Conservation (phyloP, 1,284 basidiomycete species). For the Puccinia triticina region DNA sequence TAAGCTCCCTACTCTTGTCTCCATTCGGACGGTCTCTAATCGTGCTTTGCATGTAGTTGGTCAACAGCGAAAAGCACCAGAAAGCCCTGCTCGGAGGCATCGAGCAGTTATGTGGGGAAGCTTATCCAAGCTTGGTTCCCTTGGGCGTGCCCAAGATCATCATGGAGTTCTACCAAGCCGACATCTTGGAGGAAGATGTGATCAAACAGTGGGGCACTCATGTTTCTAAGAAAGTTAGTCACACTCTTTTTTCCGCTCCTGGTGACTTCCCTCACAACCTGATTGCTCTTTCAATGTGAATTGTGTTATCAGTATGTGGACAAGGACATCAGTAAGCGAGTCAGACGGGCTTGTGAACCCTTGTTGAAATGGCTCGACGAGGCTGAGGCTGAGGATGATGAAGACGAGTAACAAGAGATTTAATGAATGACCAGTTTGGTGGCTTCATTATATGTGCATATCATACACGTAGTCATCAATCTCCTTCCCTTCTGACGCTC, state of each 20-base stretch:
- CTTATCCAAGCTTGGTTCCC: constrained; percentile 68
- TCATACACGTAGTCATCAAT: too few relatives aligned
- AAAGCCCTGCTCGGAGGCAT: constrained; percentile 88
- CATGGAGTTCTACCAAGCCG: constrained; percentile 91
- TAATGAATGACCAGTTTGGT: too few relatives aligned
- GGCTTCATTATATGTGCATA: too few relatives aligned
- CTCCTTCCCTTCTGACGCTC: too few relatives aligned
- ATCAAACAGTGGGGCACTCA: constrained; percentile 93
- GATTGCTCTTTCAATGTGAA: too few relatives aligned
- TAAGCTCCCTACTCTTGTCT: constrained; percentile 59
- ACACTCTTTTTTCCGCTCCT: neutral
- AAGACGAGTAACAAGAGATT: constrained; percentile 2
- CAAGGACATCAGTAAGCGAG: constrained; percentile 91
- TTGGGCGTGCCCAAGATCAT: constrained; percentile 79
- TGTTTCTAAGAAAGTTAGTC: constrained; percentile 74
- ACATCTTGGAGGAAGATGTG: constrained; percentile 89
- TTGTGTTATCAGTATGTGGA: constrained; percentile 77
- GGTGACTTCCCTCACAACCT: too few relatives aligned
- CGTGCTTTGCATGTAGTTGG: constrained; percentile 59
- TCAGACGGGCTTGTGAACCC: constrained; percentile 90
- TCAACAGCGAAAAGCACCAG: constrained; percentile 82
- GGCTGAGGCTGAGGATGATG: constrained; percentile 49
- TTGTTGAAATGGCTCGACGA: constrained; percentile 67
- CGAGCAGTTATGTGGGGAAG: constrained; percentile 77
- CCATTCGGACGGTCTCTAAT: neutral